These are phyloP conservation scores for Byssoonygena ceratinophila DNA, from an alignment of 2,329 filamentous ascomycete genomes.

Conservation along the genomic window DNA sequence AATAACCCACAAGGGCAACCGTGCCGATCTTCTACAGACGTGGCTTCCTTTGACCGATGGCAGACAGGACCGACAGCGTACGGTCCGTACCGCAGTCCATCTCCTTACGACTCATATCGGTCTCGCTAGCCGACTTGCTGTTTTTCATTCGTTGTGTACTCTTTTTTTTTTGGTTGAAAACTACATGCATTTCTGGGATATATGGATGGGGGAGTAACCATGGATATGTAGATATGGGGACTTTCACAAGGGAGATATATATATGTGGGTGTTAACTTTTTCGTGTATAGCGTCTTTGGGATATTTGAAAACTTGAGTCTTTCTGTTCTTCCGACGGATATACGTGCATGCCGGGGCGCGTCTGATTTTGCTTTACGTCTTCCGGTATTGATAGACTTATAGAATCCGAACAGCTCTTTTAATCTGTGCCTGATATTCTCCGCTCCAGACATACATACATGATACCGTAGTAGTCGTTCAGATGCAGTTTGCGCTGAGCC, in stretches of 20 bases:
- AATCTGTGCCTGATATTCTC: too few relatives aligned
- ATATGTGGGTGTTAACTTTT: constrained; percentile 1
- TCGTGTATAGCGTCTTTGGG: constrained; percentile 1
- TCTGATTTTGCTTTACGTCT: not conserved
- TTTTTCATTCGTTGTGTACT: not conserved
- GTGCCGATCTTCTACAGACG: constrained; percentile 13
- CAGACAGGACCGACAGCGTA: constrained; percentile 17
- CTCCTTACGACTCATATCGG: constrained; percentile 17
- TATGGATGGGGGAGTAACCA: not conserved
- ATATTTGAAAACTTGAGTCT: not conserved
- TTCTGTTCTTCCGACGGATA: not conserved
- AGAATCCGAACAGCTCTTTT: not conserved
- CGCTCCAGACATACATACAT: too few relatives aligned
- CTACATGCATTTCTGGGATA: constrained; percentile 8
- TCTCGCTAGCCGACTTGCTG: constrained; percentile 5
- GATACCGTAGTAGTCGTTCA: too few relatives aligned
- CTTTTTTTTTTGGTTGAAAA: not conserved
- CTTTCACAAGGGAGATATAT: not conserved
- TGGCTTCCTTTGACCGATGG: constrained; percentile 27
- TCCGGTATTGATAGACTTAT: not conserved
- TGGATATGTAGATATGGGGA: not conserved
- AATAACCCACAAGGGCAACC: constrained; percentile 28
- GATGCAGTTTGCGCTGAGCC: not conserved
- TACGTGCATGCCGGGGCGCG: not conserved
- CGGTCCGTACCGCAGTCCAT: constrained; percentile 12